Conservation (phyloP, 2,329 filamentous ascomycete species). For the Seiridium unicorne region DNA sequence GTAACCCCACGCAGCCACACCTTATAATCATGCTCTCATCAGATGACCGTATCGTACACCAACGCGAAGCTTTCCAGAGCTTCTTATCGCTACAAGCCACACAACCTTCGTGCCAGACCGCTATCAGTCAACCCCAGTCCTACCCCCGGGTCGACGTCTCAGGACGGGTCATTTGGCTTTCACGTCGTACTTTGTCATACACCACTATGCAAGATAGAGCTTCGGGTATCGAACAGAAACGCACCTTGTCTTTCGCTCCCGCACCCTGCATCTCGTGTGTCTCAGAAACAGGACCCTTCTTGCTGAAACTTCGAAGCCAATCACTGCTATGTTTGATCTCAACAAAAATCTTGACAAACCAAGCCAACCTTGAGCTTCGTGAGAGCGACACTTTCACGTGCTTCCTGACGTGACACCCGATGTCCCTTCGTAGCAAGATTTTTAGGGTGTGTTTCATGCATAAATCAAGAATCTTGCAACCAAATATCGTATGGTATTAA, state of each 20-base stretch:
- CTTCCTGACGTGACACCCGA: no score
- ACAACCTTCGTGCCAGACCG: not conserved
- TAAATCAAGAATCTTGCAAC: no score
- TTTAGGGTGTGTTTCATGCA: no score
- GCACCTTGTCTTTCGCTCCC: not conserved
- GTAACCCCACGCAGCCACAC: not conserved
- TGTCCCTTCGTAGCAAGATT: no score
- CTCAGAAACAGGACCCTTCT: not conserved
- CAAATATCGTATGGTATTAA: no score
- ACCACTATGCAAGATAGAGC: conserved; percentile 1
- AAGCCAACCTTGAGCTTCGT: no score
- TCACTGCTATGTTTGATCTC: no score
- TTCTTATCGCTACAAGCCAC: not conserved
- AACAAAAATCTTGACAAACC: no score
- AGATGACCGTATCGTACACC: not conserved
- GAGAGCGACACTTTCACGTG: no score
- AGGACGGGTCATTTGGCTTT: not conserved
- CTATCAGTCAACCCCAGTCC: not conserved
- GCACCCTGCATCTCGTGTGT: not conserved
- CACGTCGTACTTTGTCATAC: not conserved
- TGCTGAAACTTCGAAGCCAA: not conserved
- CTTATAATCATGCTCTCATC: not conserved
- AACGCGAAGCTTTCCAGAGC: not conserved
- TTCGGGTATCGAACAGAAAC: not conserved
- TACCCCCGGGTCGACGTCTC: not conserved